A percentile compares a stretch with the other conserved stretches of the same genome.
Conservation (phyloP, 495 filamentous ascomycete genomes). For the Podospora bellae-mahoneyi region DNA sequence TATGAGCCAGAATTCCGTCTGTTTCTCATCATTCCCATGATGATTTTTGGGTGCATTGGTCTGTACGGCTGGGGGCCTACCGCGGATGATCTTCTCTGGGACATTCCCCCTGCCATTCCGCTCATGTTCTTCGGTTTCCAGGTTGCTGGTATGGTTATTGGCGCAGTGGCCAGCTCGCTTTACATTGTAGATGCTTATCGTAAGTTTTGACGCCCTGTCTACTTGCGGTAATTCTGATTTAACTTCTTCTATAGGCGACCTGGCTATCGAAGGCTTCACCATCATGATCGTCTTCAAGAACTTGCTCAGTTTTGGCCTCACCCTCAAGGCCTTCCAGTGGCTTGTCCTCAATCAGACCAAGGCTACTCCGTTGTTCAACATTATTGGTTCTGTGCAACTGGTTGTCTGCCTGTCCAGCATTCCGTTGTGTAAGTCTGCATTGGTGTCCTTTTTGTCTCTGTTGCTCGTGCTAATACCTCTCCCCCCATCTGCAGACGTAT, state of each 20-base stretch:
- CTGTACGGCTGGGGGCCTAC: constrained; percentile 82
- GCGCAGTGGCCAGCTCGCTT: constrained; percentile 78
- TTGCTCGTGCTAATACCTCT: constrained; percentile 1
- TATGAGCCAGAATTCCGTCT: constrained; percentile 93
- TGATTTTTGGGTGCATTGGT: constrained; percentile 73
- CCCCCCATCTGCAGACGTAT: constrained; percentile 56
- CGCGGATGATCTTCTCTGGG: constrained; percentile 45
- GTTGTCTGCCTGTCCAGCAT: constrained; percentile 68
- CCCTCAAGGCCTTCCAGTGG: constrained; percentile 80
- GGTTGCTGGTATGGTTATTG: constrained; percentile 85
- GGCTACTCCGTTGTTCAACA: constrained; percentile 58
- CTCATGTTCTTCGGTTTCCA: constrained; percentile 74
- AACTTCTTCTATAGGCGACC: constrained; percentile 52
- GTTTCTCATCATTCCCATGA: constrained; percentile 73
- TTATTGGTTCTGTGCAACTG: constrained; percentile 72
- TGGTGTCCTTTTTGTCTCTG: neutral
- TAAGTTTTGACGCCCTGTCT: constrained; percentile 41
- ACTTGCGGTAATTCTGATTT: constrained; percentile 4
- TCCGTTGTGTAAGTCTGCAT: constrained; percentile 61
- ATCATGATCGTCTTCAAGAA: constrained; percentile 89
- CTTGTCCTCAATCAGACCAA: constrained; percentile 56
- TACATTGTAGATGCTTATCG: constrained; percentile 95
- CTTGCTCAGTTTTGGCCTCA: constrained; percentile 82
- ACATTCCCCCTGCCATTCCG: constrained; percentile 67
- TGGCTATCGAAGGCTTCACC: constrained; percentile 88